Evolutionary conservation across 331 rosid species (phyloP).

Genomic region (Rhamnella rubrinervis): DNA sequence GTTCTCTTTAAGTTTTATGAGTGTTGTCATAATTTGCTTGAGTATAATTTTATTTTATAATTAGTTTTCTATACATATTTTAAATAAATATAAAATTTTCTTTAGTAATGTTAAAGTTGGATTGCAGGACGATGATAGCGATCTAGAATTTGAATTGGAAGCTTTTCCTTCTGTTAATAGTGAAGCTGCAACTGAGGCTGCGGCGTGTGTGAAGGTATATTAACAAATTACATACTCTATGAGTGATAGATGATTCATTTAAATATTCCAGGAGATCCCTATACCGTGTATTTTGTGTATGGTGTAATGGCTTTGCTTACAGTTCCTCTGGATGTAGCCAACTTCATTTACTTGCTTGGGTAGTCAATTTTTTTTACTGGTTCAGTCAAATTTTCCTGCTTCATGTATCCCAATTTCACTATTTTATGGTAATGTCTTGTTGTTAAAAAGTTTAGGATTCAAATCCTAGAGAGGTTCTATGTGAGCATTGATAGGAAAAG

Average conservation of each 20-base stretch:
- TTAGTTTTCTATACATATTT: too few species aligned
- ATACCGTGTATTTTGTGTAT: too few species aligned
- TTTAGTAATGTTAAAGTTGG: constrained; percentile 25
- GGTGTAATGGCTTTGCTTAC: not conserved
- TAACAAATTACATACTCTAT: constrained; percentile 5
- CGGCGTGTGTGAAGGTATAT: constrained; percentile 82
- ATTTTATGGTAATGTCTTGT: not conserved
- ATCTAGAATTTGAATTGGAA: constrained; percentile 76
- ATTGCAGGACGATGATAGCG: constrained; percentile 92
- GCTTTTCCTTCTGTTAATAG: constrained; percentile 47
- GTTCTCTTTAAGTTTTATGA: too few species aligned
- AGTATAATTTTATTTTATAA: too few species aligned
- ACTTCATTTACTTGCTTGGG: not conserved
- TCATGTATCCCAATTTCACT: not conserved
- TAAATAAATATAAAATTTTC: not conserved
- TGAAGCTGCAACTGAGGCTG: constrained; percentile 68
- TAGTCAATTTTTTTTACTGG: not conserved
- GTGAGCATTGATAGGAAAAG: not conserved
- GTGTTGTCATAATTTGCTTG: too few species aligned
- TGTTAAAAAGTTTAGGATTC: not conserved
- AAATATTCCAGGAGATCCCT: constrained; percentile 3
- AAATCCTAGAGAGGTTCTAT: not conserved
- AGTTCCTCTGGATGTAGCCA: not conserved
- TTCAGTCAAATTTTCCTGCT: not conserved
- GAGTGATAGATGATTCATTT: constrained; percentile 6